A percentile compares a stretch with the other conserved stretches of the same genome.
Evolutionary conservation across 768 basidiomycete genomes (phyloP).

Genomic region (Lepiota subincarnata): DNA sequence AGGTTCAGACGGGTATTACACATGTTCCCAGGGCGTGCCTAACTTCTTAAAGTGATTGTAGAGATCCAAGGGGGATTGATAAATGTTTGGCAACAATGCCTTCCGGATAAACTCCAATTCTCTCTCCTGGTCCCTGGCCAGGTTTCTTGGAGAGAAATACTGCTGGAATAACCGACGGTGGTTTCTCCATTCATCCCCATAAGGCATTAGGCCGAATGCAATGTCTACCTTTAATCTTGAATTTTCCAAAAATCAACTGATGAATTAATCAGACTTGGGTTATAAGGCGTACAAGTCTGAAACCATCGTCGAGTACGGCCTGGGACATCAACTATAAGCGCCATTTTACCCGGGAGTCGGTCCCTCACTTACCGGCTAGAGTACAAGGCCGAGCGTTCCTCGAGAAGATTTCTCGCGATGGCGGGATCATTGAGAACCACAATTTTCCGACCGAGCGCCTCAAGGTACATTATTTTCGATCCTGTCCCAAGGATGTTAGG

Average conservation of each 20-base stretch:
- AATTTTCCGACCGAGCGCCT: constrained; percentile 13
- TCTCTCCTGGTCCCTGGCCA: not conserved
- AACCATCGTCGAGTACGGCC: not conserved
- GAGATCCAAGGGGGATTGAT: not conserved
- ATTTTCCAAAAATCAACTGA: no score
- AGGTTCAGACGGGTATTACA: no score
- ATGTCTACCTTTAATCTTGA: not conserved
- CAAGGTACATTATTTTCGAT: constrained; percentile 8
- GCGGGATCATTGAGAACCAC: constrained; percentile 13
- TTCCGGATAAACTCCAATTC: not conserved
- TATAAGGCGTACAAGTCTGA: not conserved
- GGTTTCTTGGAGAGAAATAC: no score
- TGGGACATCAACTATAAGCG: not conserved
- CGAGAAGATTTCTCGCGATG: constrained; percentile 10
- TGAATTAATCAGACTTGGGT: not conserved
- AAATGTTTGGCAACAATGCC: not conserved
- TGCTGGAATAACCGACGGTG: no score
- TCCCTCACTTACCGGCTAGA: constrained; percentile 1
- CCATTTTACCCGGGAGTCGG: no score
- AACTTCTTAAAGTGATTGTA: not conserved
- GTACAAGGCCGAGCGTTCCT: constrained; percentile 10
- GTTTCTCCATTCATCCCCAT: not conserved
- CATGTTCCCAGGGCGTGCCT: not conserved
- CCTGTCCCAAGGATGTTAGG: not conserved
- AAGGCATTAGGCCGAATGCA: not conserved